These are phyloP conservation scores for Paramyrothecium sp. DNA, from an alignment of 2,329 filamentous ascomycete genomes.

Conservation along the genomic window DNA sequence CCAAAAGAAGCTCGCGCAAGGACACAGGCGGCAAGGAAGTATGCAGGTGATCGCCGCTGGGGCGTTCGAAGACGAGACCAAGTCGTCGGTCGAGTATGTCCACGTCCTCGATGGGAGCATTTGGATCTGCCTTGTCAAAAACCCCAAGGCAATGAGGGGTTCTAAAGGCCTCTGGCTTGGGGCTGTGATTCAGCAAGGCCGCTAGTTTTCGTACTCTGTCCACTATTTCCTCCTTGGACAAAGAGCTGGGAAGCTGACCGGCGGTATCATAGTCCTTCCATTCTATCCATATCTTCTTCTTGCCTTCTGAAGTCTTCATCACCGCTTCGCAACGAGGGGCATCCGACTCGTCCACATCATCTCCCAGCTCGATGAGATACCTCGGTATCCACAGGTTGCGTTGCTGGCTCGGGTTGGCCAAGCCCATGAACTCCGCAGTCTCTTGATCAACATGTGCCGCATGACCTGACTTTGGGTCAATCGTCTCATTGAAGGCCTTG, in stretches of 20 bases:
- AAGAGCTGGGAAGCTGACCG: slow-evolving; percentile 29
- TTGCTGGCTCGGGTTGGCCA: slow-evolving; percentile 30
- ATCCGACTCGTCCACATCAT: slow-evolving; percentile 28
- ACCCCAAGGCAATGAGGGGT: slow-evolving; percentile 51
- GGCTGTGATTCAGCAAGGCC: slow-evolving; percentile 43
- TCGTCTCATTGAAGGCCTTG: slow-evolving; percentile 49
- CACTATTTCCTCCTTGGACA: slow-evolving; percentile 40
- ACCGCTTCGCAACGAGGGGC: slow-evolving; percentile 37
- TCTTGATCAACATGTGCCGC: slow-evolving; percentile 30
- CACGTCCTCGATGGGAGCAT: slow-evolving; percentile 33
- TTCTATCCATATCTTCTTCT: slow-evolving; percentile 45
- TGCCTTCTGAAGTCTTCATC: slow-evolving; percentile 31
- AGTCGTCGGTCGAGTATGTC: slow-evolving; percentile 41
- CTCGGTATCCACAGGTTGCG: slow-evolving; percentile 31
- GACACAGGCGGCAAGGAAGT: slow-evolving; percentile 40
- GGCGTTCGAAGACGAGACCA: slow-evolving; percentile 54
- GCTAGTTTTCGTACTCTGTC: slow-evolving; percentile 45
- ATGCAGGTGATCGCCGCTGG: slow-evolving; percentile 32
- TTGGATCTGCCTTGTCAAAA: slow-evolving; percentile 42
- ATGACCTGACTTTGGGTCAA: slow-evolving; percentile 32
- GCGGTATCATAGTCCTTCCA: slow-evolving; percentile 47
- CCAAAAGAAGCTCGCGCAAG: slow-evolving; percentile 43
- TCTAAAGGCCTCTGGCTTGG: slow-evolving; percentile 47
- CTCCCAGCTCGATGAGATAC: slow-evolving; percentile 30
- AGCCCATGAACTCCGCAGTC: slow-evolving; percentile 35